Evolutionary conservation across 352 stramenopile species (phyloP), one percentile per base, ranked within the genome.

Genomic region (Aphanomyces euteiches): DNA sequence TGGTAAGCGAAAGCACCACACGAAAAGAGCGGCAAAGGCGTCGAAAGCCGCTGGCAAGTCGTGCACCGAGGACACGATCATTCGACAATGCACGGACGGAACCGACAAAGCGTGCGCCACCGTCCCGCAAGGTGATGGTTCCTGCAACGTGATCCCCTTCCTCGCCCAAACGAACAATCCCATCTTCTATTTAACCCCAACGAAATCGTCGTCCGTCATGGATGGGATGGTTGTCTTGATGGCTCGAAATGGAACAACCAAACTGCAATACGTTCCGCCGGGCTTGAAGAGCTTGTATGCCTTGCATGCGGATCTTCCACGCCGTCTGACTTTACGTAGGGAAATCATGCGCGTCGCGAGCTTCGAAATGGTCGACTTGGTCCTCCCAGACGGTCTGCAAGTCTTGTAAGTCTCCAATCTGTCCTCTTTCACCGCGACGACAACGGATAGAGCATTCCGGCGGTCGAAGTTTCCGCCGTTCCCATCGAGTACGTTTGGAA

Each of bases 361-460:
- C 45, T 15, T 53, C n/a, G 45, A 53, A 53, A 53, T 53, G 45
- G 13, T n/a, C 45, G 45, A 53, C 45, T n/a, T 53, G 13, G 45
- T 53, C n/a, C 45, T 53, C 45, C 45, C 45, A 15, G n/a, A 15
- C 45, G 45, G 45, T 15, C 13, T 53, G 13, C 13, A 15, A 15
- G n/a, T n/a, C 45, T n/a, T 53, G 45, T 53, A 53, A 15, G 45
- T 53, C 45, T 53, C 45, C 13, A n/a, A 15, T 1, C 13, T 53
- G 45, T n/a, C 45, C 1, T 53, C 45, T 15, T 53, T n/a, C 13
- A 53, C 45, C 1, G 45, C 45, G 45, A 53, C n/a, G 45, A 19
- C 45, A 19, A 53, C 45, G n/a, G 13, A 53, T n/a, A 53, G 45
- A 53, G 1, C 45, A 19, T 53, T 53, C n/a, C 1, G 13, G 13